phyloP scores from a whole-genome alignment of 768 basidiomycete species.

The Gymnopilus dilepis region DNA sequence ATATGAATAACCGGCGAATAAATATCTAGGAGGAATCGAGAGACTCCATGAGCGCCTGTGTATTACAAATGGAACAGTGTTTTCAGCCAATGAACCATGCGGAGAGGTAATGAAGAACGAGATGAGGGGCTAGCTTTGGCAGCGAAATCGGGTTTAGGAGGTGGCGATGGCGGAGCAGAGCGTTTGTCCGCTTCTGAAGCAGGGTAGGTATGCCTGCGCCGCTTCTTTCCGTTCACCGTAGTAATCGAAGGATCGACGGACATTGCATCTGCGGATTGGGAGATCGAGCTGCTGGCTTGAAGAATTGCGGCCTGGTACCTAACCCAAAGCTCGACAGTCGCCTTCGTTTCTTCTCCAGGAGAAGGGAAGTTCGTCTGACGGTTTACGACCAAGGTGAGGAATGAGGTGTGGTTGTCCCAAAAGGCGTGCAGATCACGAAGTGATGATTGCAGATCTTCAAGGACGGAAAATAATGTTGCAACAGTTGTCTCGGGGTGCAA shows the following conservation, averaged over 20 bases:
- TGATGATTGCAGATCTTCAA: constrained; percentile 21
- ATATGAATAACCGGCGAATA: neutral
- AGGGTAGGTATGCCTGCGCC: constrained; percentile 23
- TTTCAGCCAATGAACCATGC: neutral
- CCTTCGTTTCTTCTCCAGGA: constrained; percentile 25
- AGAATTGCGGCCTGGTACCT: constrained; percentile 26
- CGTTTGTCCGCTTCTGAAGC: neutral
- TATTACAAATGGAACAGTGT: neutral
- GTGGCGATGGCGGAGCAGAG: neutral
- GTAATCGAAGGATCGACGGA: constrained; percentile 18
- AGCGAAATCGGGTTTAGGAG: neutral
- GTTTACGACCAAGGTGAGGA: constrained; percentile 23
- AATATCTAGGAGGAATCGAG: neutral
- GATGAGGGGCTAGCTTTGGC: neutral
- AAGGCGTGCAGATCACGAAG: constrained; percentile 26
- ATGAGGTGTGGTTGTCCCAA: constrained; percentile 28
- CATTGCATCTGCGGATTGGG: constrained; percentile 27
- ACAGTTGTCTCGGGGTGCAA: constrained; percentile 15
- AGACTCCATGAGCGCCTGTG: neutral
- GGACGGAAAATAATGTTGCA: constrained; percentile 15
- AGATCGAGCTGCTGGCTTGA: constrained; percentile 28
- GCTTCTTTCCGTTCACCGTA: constrained; percentile 8
- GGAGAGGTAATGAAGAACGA: neutral
- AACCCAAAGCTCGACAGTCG: constrained; percentile 23
- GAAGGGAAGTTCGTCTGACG: constrained; percentile 26